Conservation (phyloP, 768 basidiomycete genomes). For the Vishniacozyma victoriae region DNA sequence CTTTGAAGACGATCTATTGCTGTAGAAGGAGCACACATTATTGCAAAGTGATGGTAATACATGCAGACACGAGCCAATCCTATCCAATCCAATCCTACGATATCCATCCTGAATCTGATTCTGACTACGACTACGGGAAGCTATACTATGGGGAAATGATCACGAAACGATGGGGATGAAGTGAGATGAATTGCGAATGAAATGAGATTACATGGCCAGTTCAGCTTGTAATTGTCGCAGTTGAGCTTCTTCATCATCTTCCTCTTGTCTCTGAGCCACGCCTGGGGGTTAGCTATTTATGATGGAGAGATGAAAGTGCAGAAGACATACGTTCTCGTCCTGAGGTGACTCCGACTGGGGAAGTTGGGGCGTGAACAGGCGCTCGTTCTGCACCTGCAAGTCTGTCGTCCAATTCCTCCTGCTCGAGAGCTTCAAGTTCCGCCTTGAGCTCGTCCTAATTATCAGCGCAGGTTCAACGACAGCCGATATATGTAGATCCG, state of each 20-base stretch:
- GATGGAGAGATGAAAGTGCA: background rate
- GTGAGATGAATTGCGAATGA: too few species aligned
- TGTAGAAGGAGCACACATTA: too few species aligned
- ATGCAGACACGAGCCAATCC: too few species aligned
- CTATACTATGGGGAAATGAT: too few species aligned
- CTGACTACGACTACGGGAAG: too few species aligned
- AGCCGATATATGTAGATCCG: background rate
- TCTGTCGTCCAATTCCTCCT: constrained; percentile 77
- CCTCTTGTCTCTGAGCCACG: constrained; percentile 51
- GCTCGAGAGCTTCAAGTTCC: constrained; percentile 80
- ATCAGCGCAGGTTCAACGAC: constrained; percentile 2
- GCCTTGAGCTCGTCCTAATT: constrained; percentile 68
- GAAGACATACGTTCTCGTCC: constrained; percentile 28
- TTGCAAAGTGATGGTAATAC: too few species aligned
- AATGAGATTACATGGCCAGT: constrained; percentile 45
- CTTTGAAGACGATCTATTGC: too few species aligned
- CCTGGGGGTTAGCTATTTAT: constrained; percentile 13
- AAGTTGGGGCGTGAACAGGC: constrained; percentile 69
- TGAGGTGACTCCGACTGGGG: constrained; percentile 23
- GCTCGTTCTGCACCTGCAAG: constrained; percentile 81
- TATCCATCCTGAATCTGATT: too few species aligned
- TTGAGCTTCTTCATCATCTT: constrained; percentile 88
- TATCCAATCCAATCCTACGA: too few species aligned
- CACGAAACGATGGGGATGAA: too few species aligned
- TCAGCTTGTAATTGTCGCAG: constrained; percentile 79